These are phyloP conservation scores for Hypholoma sublateritium DNA, from an alignment of 768 basidiomycete genomes.

Conservation along the genomic window DNA sequence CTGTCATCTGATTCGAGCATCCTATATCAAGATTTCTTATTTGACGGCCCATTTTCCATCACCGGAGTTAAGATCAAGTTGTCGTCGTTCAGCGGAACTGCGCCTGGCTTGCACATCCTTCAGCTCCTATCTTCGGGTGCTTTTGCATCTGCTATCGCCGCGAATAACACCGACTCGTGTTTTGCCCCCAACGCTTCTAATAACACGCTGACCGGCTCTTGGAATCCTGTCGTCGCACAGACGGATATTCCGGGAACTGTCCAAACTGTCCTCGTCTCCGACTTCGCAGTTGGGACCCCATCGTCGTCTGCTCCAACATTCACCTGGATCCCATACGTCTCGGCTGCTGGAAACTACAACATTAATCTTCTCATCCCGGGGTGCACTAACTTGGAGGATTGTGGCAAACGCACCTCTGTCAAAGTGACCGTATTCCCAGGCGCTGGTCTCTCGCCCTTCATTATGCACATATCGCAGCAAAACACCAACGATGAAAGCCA, in stretches of 20 bases:
- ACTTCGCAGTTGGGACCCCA: constrained; percentile 62
- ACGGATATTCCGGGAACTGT: constrained; percentile 82
- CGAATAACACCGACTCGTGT: constrained; percentile 67
- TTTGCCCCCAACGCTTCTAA: constrained; percentile 77
- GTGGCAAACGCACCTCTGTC: constrained; percentile 76
- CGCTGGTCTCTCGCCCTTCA: constrained; percentile 57
- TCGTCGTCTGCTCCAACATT: constrained; percentile 68
- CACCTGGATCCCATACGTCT: constrained; percentile 93
- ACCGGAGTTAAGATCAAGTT: constrained; percentile 90
- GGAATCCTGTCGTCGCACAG: constrained; percentile 61
- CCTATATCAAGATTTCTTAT: constrained; percentile 93
- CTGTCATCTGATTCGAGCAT: constrained; percentile 74
- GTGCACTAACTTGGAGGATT: constrained; percentile 79
- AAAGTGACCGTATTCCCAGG: constrained; percentile 83
- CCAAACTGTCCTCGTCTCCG: constrained; percentile 71
- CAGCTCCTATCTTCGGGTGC: constrained; percentile 92
- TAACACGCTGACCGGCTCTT: constrained; percentile 63
- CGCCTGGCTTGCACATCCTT: constrained; percentile 85
- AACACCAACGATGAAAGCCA: constrained; percentile 60
- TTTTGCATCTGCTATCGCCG: constrained; percentile 71
- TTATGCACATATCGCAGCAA: constrained; percentile 74
- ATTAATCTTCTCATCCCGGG: constrained; percentile 87
- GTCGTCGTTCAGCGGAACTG: constrained; percentile 68
- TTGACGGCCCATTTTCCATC: constrained; percentile 58
- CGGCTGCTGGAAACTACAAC: constrained; percentile 82